These are phyloP conservation scores for Corymbia citriodora DNA, from an alignment of 441 rosid genomes.

Conservation along the genomic window DNA sequence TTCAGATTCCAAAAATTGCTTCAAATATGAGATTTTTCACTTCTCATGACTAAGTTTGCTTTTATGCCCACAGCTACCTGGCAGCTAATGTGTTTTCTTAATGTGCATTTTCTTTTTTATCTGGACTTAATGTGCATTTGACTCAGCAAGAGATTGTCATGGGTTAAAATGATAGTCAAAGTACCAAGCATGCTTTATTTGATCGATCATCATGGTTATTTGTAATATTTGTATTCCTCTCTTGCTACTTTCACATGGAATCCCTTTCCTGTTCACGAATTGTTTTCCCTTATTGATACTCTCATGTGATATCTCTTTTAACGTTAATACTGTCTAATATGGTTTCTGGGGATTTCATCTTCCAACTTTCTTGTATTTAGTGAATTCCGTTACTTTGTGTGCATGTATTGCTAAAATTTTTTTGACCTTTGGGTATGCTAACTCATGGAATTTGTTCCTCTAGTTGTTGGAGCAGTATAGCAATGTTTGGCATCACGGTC, in stretches of 20 bases:
- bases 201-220: not conserved
- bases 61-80: not conserved
- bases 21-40: not conserved
- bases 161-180: not conserved
- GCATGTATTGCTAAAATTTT: not conserved
- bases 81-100: not conserved
- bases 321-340: not conserved
- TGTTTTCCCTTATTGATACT: not conserved
- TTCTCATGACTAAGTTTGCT: not conserved
- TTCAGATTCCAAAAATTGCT: not conserved
- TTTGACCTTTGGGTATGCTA: not conserved
- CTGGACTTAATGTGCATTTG: not conserved
- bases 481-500: constrained; percentile 80
- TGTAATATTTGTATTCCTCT: not conserved
- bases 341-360: not conserved
- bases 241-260: not conserved
- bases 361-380: not conserved
- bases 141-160: not conserved
- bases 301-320: not conserved
- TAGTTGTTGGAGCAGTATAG: constrained; percentile 71
- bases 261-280: not conserved
- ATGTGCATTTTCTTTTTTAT: not conserved
- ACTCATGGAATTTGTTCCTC: not conserved
- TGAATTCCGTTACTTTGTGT: not conserved
- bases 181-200: not conserved